Evolutionary conservation across 2,329 filamentous ascomycete genomes (phyloP).

Genomic region (Neonectria magnoliae): DNA sequence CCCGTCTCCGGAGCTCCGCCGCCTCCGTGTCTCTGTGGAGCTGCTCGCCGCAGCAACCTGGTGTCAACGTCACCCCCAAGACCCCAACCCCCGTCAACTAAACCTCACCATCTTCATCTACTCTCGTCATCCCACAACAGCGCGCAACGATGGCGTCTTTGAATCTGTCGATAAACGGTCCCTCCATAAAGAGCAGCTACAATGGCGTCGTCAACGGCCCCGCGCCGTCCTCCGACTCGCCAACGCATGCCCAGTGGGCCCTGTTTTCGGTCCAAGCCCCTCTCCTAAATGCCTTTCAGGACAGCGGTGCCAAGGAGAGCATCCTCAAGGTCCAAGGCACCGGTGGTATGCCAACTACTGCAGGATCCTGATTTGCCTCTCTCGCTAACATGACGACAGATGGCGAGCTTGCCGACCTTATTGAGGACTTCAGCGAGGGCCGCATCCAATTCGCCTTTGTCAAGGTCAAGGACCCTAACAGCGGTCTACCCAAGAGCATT

Average conservation of each 20-base stretch:
- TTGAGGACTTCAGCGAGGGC: slow-evolving; percentile 97
- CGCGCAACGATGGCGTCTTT: slow-evolving; percentile 75
- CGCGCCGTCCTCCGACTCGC: slow-evolving; percentile 67
- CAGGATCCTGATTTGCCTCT: not conserved
- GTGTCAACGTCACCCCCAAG: slow-evolving; percentile 42
- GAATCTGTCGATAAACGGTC: slow-evolving; percentile 81
- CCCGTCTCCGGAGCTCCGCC: slow-evolving; percentile 27
- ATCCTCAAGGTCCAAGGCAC: slow-evolving; percentile 93
- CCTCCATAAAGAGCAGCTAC: slow-evolving; percentile 86
- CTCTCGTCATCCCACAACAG: slow-evolving; percentile 30
- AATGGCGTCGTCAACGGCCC: slow-evolving; percentile 66
- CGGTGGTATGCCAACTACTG: slow-evolving; percentile 68
- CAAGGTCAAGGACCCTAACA: slow-evolving; percentile 96
- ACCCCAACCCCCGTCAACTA: slow-evolving; percentile 34
- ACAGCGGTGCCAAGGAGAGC: slow-evolving; percentile 87
- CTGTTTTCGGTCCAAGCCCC: slow-evolving; percentile 93
- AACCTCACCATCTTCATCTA: slow-evolving; percentile 38
- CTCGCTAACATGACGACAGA: slow-evolving; percentile 62
- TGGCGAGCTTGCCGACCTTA: slow-evolving; percentile 87
- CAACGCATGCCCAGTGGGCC: slow-evolving; percentile 92
- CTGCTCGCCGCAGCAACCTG: slow-evolving; percentile 43
- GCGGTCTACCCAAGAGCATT: slow-evolving; percentile 86
- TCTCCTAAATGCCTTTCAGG: slow-evolving; percentile 91
- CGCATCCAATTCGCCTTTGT: slow-evolving; percentile 96
- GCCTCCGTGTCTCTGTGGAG: slow-evolving; percentile 35